Conservation (phyloP, 305 asterid genomes). For the Fraxinus ornus region DNA sequence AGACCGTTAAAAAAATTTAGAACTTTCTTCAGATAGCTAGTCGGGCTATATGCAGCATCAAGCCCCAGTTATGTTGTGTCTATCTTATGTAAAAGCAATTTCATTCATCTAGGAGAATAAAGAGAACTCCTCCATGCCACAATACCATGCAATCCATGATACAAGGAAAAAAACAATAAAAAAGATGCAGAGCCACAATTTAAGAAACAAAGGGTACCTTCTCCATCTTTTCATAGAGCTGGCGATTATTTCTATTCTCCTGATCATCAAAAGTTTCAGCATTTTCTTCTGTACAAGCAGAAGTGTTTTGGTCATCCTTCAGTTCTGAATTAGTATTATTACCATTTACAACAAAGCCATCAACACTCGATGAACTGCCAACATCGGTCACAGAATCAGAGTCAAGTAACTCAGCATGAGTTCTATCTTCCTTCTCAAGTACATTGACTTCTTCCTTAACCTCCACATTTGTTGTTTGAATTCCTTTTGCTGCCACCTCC, state of each 20-base stretch:
- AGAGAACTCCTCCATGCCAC: not conserved
- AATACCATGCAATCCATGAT: slow-evolving; percentile 7
- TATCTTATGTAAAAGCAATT: slow-evolving; percentile 8
- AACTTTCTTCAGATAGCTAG: not conserved
- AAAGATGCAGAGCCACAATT: slow-evolving; percentile 12
- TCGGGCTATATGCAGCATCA: slow-evolving; percentile 9
- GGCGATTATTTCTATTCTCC: slow-evolving; percentile 35
- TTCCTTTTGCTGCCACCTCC: slow-evolving; percentile 39
- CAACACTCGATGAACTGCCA: slow-evolving; percentile 30
- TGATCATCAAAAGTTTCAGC: slow-evolving; percentile 30
- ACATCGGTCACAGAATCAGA: slow-evolving; percentile 23
- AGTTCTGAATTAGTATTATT: slow-evolving; percentile 33
- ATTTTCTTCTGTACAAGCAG: slow-evolving; percentile 29
- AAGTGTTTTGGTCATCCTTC: slow-evolving; percentile 31
- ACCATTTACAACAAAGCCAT: slow-evolving; percentile 45
- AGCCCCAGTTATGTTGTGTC: not conserved
- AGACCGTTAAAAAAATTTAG: not conserved
- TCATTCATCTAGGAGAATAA: slow-evolving; percentile 2
- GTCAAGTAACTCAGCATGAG: slow-evolving; percentile 12
- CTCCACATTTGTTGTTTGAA: slow-evolving; percentile 30
- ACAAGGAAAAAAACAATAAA: slow-evolving; percentile 16
- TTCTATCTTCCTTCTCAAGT: slow-evolving; percentile 31
- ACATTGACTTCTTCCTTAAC: slow-evolving; percentile 28
- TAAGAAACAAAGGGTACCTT: slow-evolving; percentile 45
- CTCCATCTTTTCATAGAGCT: slow-evolving; percentile 36